These are phyloP conservation scores for Hyphopichia fennica DNA, from an alignment of 1,139 yeast genomes.

Conservation along the genomic window DNA sequence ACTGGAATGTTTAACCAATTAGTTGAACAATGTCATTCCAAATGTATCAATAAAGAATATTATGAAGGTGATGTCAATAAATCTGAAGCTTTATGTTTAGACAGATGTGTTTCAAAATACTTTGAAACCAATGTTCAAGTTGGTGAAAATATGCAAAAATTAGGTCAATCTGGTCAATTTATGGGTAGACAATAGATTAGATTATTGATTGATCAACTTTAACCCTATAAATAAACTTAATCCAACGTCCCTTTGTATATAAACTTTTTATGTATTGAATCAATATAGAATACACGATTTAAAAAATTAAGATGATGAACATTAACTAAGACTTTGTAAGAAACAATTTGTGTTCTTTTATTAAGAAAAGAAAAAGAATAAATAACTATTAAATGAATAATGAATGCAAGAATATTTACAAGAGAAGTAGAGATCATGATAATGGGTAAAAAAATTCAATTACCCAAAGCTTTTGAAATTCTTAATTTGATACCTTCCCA, in stretches of 20 bases:
- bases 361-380: not conserved
- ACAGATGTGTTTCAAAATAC: slow-evolving; percentile 96
- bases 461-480: slow-evolving; percentile 56
- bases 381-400: not conserved
- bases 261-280: not conserved
- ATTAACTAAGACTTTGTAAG: too few relatives aligned
- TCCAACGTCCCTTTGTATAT: slow-evolving; percentile 1
- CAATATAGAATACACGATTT: not conserved
- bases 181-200: slow-evolving; percentile 44
- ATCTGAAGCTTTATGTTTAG: slow-evolving; percentile 87
- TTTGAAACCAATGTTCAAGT: slow-evolving; percentile 95
- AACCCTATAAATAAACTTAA: too few relatives aligned
- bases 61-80: slow-evolving; percentile 76
- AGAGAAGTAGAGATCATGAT: not conserved
- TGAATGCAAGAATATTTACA: not conserved
- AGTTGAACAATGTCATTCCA: slow-evolving; percentile 81
- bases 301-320: too few relatives aligned
- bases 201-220: not conserved
- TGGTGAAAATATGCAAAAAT: slow-evolving; percentile 84
- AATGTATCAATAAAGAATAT: slow-evolving; percentile 74
- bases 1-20: slow-evolving; percentile 94
- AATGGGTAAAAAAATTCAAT: not conserved
- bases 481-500: slow-evolving; percentile 80
- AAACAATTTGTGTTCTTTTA: too few relatives aligned
- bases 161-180: slow-evolving; percentile 60